Evolutionary conservation across 2,329 filamentous ascomycete genomes (phyloP), one percentile per base, ranked within the genome.

Genomic region (Hypoxylon rubiginosum): DNA sequence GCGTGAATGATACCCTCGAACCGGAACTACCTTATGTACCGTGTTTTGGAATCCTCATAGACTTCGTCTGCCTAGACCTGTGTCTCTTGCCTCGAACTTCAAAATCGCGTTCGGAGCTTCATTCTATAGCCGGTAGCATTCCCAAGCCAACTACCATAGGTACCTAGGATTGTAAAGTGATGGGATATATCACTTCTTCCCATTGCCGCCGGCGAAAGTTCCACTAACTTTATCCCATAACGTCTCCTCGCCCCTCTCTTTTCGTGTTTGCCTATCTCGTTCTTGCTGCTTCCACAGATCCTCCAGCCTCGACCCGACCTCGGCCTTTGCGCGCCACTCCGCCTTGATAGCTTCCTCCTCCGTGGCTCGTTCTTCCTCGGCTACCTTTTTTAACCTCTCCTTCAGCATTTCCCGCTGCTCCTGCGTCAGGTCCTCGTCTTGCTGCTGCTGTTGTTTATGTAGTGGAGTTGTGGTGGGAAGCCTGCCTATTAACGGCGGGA

Each of bases 301-400:
- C 71, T 85, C 80, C 66, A 92, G 79, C 64, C 84, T 77, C 67
- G 81, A 77, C 56, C 88, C 85, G 73, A 92, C 83, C 71, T 90
- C 85, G 51, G 84, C 78, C 75, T 89, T 88, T 69, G 86, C 85
- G 73, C 86, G 81, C 60, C 86, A 79, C 79, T 93, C 89, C 6
- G 87, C 89, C 63, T 84, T 82, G 66, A 91, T 81, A 19, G 90
- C 87, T 64, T 86, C 85, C 76, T 90, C 86, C 76, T 93, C 90
- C 17, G 89, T 77, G 46, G 83, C 82, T 28, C 88, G 82, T 77
- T 92, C 88, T 61, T 82, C 81, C 53, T 85, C 85, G 4, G 83
- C 83, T 54, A 90, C 78, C 71, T 88, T 85, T 54, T 88, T 84
- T 49, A 91, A 78, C 71, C 84, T 81, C 69, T 87, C 82, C 73